Conservation (phyloP, 306 rosid species). For the Urtica urens region DNA sequence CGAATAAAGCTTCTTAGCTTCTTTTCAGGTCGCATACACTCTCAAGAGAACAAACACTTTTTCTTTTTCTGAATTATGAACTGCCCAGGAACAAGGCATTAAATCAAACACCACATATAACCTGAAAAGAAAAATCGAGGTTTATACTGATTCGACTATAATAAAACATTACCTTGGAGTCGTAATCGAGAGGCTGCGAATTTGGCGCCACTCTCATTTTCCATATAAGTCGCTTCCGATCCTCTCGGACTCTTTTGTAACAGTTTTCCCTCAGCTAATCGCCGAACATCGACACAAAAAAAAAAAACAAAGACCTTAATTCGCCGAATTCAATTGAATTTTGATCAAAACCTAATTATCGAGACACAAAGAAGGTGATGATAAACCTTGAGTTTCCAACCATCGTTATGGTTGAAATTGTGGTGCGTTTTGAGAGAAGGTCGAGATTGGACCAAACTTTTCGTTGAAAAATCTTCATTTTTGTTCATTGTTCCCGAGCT, state of each 20-base stretch:
- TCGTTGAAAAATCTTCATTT: conserved; percentile 4
- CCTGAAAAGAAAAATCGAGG: not conserved
- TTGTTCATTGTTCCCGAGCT: no score
- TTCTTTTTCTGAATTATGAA: not conserved
- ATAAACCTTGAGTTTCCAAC: conserved; percentile 60
- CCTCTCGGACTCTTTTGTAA: conserved; percentile 58
- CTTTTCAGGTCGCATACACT: no score
- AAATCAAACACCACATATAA: not conserved
- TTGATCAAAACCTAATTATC: not conserved
- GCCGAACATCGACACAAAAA: not conserved
- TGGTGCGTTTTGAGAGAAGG: conserved; percentile 39
- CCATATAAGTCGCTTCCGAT: conserved; percentile 68
- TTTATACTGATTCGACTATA: not conserved
- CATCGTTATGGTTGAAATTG: conserved; percentile 29
- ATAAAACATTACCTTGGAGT: conserved; percentile 26
- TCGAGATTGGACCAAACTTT: conserved; percentile 11
- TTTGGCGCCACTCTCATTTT: conserved; percentile 35
- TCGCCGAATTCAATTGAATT: not conserved
- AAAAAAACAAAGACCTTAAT: not conserved
- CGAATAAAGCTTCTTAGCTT: no score
- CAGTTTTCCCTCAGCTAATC: conserved; percentile 75
- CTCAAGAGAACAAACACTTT: not conserved
- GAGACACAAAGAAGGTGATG: not conserved
- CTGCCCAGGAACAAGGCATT: not conserved
- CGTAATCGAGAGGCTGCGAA: conserved; percentile 19